Conservation (phyloP, 257 asterid genomes). For the Ilex asprella region DNA sequence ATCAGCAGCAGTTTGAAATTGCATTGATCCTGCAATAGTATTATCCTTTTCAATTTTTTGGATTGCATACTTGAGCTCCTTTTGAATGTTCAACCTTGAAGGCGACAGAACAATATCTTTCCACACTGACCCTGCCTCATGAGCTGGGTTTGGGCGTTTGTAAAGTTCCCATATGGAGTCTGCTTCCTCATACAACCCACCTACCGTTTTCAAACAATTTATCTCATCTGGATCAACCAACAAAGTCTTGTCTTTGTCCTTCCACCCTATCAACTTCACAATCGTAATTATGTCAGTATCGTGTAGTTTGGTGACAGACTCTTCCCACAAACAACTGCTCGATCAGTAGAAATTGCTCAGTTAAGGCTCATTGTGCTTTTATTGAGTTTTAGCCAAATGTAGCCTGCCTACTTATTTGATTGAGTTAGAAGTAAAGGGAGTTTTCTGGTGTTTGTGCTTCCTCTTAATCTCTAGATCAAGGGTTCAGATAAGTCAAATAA, state of each 20-base stretch:
- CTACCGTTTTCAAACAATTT: constrained; percentile 39
- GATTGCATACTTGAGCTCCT: constrained; percentile 81
- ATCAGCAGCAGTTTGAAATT: too few relatives aligned
- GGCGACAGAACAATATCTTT: constrained; percentile 92
- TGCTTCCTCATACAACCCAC: constrained; percentile 59
- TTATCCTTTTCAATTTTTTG: constrained; percentile 60
- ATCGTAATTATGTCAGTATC: constrained; percentile 3
- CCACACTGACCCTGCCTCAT: constrained; percentile 78
- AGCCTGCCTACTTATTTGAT: too few relatives aligned
- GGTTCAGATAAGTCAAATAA: background rate
- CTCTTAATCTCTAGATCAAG: too few relatives aligned
- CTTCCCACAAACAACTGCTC: background rate
- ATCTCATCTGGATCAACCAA: constrained; percentile 93
- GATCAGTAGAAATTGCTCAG: background rate
- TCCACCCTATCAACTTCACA: constrained; percentile 56
- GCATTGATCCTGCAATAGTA: background rate
- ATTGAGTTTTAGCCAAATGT: background rate
- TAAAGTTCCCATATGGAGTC: constrained; percentile 71
- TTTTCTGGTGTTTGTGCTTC: too few relatives aligned
- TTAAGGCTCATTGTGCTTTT: background rate
- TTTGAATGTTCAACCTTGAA: constrained; percentile 84
- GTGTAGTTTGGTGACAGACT: constrained; percentile 11
- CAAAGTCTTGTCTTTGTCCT: constrained; percentile 58
- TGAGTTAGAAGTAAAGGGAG: too few relatives aligned
- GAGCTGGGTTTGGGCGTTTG: constrained; percentile 63